A percentile compares a stretch with the other conserved stretches of the same genome.
Evolutionary conservation across 805 yeast species (phyloP).

Genomic region (Sugiyamaella chiloensis): DNA sequence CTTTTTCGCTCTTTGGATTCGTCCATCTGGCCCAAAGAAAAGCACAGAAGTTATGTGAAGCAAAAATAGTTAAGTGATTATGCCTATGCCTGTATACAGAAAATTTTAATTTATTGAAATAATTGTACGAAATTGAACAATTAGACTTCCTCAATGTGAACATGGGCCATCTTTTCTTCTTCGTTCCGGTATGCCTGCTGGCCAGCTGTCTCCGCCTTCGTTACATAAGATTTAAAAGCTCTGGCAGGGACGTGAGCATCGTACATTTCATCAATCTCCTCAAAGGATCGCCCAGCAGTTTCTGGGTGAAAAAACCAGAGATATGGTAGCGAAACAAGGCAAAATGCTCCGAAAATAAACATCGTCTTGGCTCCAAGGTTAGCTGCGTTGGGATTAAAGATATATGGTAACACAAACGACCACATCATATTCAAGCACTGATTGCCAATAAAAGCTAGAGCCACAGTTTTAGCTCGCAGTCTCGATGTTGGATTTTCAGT

Average conservation of each 20-base stretch:
- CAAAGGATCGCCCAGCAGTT: conserved; percentile 52
- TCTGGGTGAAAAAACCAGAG: conserved; percentile 53
- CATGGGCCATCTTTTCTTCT: background rate
- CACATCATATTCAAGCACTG: conserved; percentile 31
- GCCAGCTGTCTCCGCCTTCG: conserved; percentile 6
- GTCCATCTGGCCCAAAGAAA: too few relatives aligned
- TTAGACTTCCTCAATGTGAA: conserved; percentile 10
- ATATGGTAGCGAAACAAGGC: conserved; percentile 37
- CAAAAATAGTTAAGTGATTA: too few relatives aligned
- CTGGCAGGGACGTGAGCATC: conserved; percentile 29
- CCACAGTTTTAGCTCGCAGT: conserved; percentile 41
- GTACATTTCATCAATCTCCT: conserved; percentile 54
- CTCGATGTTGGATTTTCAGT: conserved; percentile 40
- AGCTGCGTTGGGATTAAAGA: conserved; percentile 44
- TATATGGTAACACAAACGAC: conserved; percentile 36
- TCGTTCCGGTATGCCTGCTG: conserved; percentile 4
- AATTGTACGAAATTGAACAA: too few relatives aligned
- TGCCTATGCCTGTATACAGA: too few relatives aligned
- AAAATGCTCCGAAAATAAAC: conserved; percentile 42
- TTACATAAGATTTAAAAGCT: conserved; percentile 17
- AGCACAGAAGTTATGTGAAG: too few relatives aligned
- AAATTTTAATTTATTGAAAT: too few relatives aligned
- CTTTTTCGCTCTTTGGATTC: too few relatives aligned
- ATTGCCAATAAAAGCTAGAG: conserved; percentile 37
- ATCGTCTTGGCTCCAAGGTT: conserved; percentile 49